Percentiles rank a stretch among this genome's conserved stretches.
These are phyloP conservation scores for Begonia loranthoides DNA, from an alignment of 306 rosid genomes.

Conservation along the genomic window DNA sequence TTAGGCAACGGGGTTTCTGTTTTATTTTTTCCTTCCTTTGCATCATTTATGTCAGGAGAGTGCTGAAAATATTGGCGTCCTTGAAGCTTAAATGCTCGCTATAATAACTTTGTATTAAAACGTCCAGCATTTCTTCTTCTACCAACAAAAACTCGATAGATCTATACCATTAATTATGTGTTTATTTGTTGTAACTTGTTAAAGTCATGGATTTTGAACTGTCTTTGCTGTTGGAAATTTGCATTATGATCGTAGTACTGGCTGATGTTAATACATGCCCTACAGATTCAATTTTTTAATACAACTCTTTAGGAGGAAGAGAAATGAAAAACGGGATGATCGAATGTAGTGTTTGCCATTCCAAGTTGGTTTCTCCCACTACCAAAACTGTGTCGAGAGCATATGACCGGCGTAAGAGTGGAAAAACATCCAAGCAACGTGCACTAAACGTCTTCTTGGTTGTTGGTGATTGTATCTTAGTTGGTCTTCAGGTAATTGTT, in stretches of 20 bases:
- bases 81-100: too few relatives aligned
- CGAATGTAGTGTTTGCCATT: constrained; percentile 96
- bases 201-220: too few relatives aligned
- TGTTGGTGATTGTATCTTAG: constrained; percentile 90
- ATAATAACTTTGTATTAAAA: too few relatives aligned
- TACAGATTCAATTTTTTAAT: constrained; percentile 32
- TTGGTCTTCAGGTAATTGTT: constrained; percentile 78
- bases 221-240: too few relatives aligned
- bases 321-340: constrained; percentile 71
- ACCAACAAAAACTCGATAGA: too few relatives aligned
- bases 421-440: constrained; percentile 73
- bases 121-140: too few relatives aligned
- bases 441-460: constrained; percentile 71
- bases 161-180: too few relatives aligned
- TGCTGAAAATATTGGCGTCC: too few relatives aligned
- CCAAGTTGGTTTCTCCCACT: constrained; percentile 69
- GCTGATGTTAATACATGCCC: background rate
- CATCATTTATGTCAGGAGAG: too few relatives aligned
- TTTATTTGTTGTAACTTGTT: too few relatives aligned
- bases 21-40: too few relatives aligned
- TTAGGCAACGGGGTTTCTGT: too few relatives aligned
- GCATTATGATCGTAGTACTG: background rate
- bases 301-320: constrained; percentile 15
- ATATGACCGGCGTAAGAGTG: constrained; percentile 72
- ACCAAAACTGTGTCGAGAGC: constrained; percentile 67